Percentiles rank a stretch among this genome's conserved stretches.
Evolutionary conservation across 1,139 yeast species (phyloP).

Genomic region (Suhomyces yuchorum): DNA sequence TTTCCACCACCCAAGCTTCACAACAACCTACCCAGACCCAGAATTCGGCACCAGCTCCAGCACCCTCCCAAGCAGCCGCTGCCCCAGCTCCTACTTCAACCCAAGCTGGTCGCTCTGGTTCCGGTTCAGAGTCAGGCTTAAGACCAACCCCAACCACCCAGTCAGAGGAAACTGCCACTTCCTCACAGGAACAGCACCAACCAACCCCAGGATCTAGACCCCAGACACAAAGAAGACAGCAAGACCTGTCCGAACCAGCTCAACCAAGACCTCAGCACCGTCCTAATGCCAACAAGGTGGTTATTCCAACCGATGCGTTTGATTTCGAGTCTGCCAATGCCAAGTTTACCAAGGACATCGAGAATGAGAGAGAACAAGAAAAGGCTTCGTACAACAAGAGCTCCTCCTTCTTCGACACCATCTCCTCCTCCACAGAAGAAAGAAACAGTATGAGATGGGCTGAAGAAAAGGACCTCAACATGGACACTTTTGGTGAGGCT

Average conservation of each 20-base stretch:
- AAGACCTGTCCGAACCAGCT: constrained; percentile 8
- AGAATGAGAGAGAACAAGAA: constrained; percentile 22
- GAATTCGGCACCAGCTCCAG: constrained; percentile 14
- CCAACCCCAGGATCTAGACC: constrained; percentile 11
- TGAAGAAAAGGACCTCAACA: constrained; percentile 53
- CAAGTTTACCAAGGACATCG: constrained; percentile 48
- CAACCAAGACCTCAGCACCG: constrained; percentile 20
- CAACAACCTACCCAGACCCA: constrained; percentile 27
- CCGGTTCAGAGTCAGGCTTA: neutral
- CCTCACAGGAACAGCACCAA: constrained; percentile 4
- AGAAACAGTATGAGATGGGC: constrained; percentile 54
- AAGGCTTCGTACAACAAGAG: constrained; percentile 23
- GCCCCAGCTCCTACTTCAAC: constrained; percentile 15
- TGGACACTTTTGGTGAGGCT: constrained; percentile 32
- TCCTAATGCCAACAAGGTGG: constrained; percentile 18
- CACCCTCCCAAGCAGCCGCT: neutral
- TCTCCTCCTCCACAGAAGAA: constrained; percentile 44
- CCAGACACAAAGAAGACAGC: constrained; percentile 1
- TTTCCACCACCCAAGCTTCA: constrained; percentile 18
- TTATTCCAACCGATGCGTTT: constrained; percentile 33
- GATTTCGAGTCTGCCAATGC: constrained; percentile 55
- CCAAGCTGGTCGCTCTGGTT: constrained; percentile 6
- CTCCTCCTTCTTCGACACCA: constrained; percentile 32
- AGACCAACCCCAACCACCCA: constrained; percentile 10
- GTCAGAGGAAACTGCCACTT: neutral